A percentile compares a stretch with the other conserved stretches of the same genome.
phyloP scores from a whole-genome alignment of 345 rosid species.

The Pistacia vera region DNA sequence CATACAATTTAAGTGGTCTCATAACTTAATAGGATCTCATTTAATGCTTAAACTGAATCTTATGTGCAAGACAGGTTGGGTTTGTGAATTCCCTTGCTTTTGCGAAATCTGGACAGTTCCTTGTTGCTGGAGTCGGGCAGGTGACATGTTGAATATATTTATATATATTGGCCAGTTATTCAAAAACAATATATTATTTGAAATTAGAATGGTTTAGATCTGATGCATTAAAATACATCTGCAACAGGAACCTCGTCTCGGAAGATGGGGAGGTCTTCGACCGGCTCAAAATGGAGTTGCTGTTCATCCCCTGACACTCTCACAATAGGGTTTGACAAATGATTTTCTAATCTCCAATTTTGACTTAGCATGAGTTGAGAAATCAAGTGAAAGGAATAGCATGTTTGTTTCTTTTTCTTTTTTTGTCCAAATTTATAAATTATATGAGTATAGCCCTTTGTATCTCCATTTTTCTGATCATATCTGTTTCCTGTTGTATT shows the following conservation, averaged over 20 bases:
- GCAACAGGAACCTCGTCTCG: conserved; percentile 87
- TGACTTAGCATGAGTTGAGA: conserved; percentile 21
- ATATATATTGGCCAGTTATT: no score
- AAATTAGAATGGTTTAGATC: not conserved
- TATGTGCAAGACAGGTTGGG: conserved; percentile 59
- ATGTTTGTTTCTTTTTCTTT: not conserved
- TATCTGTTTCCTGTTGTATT: not conserved
- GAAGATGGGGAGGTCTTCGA: conserved; percentile 78
- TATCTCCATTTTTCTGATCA: not conserved
- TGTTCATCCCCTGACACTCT: conserved; percentile 64
- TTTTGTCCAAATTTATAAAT: not conserved
- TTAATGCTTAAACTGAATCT: conserved; percentile 9
- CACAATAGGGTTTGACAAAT: conserved; percentile 25
- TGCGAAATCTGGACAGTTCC: conserved; percentile 85
- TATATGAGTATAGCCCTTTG: not conserved
- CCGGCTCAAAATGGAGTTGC: conserved; percentile 77
- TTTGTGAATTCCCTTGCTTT: conserved; percentile 92
- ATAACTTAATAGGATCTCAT: no score
- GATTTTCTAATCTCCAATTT: conserved; percentile 21
- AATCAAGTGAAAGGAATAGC: not conserved
- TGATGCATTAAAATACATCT: conserved; percentile 12
- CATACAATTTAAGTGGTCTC: no score
- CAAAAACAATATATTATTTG: not conserved
- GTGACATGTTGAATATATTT: conserved; percentile 29
- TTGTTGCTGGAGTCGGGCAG: conserved; percentile 91